Evolutionary conservation across 179 eudicot genomes (phyloP).

Genomic region (Silene noctiflora): DNA sequence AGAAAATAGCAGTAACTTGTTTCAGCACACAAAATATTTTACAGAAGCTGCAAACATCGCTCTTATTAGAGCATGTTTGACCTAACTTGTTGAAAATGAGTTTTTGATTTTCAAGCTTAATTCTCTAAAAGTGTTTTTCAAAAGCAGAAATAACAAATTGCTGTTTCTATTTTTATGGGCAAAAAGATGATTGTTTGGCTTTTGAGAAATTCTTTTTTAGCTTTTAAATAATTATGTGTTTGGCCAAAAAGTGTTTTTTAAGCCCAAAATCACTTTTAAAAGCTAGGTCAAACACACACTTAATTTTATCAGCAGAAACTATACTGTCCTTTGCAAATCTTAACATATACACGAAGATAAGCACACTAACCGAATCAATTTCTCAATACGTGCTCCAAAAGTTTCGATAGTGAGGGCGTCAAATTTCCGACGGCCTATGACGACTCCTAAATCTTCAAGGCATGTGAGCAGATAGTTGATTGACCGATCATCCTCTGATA

Average conservation of each 20-base stretch:
- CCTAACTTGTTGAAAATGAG: too few relatives aligned
- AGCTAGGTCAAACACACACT: too few relatives aligned
- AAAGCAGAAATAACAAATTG: too few relatives aligned
- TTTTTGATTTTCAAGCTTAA: too few relatives aligned
- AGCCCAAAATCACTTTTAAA: too few relatives aligned
- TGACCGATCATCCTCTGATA: constrained; percentile 78
- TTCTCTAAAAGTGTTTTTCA: too few relatives aligned
- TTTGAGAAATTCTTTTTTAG: too few relatives aligned
- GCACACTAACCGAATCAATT: constrained; percentile 68
- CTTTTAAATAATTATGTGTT: too few relatives aligned
- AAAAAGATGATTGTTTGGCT: too few relatives aligned
- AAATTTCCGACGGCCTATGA: constrained; percentile 70
- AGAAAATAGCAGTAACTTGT: not conserved
- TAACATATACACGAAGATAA: not conserved
- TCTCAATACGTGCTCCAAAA: constrained; percentile 96
- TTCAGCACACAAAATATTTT: not conserved
- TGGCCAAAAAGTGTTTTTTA: too few relatives aligned
- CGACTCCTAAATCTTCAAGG: constrained; percentile 82
- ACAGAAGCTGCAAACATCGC: not conserved
- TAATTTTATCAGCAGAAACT: constrained; percentile 8
- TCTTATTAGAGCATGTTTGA: too few relatives aligned
- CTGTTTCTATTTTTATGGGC: too few relatives aligned
- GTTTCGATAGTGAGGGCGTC: constrained; percentile 94
- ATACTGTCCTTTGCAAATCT: not conserved
- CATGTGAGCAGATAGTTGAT: constrained; percentile 69